Base-by-base conservation (phyloP, 2,329 filamentous ascomycete species). In the Calonectria multiphialidica region DNA sequence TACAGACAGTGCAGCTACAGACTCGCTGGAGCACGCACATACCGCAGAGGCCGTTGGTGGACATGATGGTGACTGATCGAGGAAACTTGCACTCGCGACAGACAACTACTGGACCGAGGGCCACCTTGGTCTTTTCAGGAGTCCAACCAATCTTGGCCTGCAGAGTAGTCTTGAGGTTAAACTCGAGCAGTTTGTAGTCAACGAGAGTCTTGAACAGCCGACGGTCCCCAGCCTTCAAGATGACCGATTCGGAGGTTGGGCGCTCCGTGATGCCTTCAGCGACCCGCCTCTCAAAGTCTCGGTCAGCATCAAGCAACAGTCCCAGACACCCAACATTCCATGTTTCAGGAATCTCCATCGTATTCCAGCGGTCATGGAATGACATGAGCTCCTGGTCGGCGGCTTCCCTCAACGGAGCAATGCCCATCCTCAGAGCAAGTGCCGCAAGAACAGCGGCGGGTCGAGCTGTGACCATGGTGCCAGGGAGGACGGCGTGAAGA, bases 21-120 rank as follows among this genome's bases (percentile, higher is more conserved):
- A 62, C 72, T 6, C 68, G 63, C 3, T 57, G 55, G 10, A 55
- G n/a, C 8, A 73, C 72, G 65, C 87, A 89, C 9, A 86, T 66
- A 3, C 87, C 87, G 66, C 87, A 89, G 15, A 82, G 61, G 1
- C 81, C 80, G 10, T 80, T 74, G 0, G 72, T 25, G 0, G 80
- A 82, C 87, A 89, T 89, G 13, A 88, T 80, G 8, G 87, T 88
- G 21, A 89, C 86, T 0, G 87, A 89, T 6, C 87, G 83, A 10
- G 87, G 86, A 66, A 84, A 83, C 21, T 83, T 75, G 78, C 87
- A 89, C 16, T 55, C 70, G 37, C 78, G 81, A 77, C 87, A 89
- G 2, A 81, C 73, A 3, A 82, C 82, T 0, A 86, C 68, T 0
- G 86, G 86, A 1, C 88, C 87, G n/a, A 88, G 74, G 0, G 83